Conservation (phyloP, 345 rosid genomes). For the Lepidium didymum region DNA sequence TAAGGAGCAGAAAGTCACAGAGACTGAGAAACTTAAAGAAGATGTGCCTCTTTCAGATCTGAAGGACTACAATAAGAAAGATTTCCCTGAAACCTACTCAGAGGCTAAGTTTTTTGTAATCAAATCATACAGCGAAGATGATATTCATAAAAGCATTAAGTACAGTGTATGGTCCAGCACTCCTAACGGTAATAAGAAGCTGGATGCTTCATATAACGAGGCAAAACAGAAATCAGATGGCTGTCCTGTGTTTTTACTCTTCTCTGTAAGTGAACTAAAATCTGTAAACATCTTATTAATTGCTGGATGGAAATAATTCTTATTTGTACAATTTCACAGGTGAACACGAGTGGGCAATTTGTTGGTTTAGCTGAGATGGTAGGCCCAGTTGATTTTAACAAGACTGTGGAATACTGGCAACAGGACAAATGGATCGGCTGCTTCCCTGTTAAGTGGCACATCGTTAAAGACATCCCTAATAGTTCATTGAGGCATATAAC, state of each 20-base stretch:
- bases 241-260: slow-evolving; percentile 62
- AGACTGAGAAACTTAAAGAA: slow-evolving; percentile 25
- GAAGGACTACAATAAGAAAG: slow-evolving; percentile 44
- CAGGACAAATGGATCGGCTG: slow-evolving; percentile 85
- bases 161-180: slow-evolving; percentile 84
- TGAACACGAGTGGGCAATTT: slow-evolving; percentile 77
- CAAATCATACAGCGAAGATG: slow-evolving; percentile 80
- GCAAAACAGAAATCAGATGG: slow-evolving; percentile 45
- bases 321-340: slow-evolving; percentile 35
- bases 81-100: slow-evolving; percentile 43
- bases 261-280: slow-evolving; percentile 48
- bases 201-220: slow-evolving; percentile 54
- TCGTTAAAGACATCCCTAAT: slow-evolving; percentile 72
- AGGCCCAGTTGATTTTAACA: slow-evolving; percentile 64
- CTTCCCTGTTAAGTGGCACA: slow-evolving; percentile 82
- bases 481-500: slow-evolving; percentile 62
- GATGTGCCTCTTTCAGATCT: slow-evolving; percentile 31
- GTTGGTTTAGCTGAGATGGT: slow-evolving; percentile 83
- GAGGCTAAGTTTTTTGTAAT: slow-evolving; percentile 64
- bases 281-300: not conserved
- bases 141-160: slow-evolving; percentile 76
- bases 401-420: slow-evolving; percentile 71
- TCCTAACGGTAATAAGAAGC: slow-evolving; percentile 67
- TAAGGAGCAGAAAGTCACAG: slow-evolving; percentile 7
- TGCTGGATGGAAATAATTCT: not conserved